Evolutionary conservation across 2,329 filamentous ascomycete species (phyloP), one percentile per base, ranked within the genome.

Genomic region (Calonectria pteridis): DNA sequence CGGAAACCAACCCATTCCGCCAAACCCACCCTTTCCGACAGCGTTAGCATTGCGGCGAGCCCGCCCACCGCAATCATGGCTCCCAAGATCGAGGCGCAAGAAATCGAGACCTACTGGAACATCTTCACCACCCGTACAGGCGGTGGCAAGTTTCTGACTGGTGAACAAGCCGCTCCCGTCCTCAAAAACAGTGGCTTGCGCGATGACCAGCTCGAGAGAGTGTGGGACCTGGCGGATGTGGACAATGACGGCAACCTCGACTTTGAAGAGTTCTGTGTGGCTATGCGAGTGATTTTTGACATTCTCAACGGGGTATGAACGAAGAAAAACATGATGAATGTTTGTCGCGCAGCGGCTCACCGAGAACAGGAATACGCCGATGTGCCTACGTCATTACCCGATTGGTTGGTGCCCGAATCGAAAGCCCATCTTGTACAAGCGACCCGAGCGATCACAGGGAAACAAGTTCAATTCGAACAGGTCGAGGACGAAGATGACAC

Each of bases 231-330:
- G 76, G 95, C 97, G 72, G 97, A 99, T 84, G 95, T 99, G 75
- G 97, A 99, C 86, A 96, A 96, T 80, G 97, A 99, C 87, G 97
- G 97, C 76, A 97, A 97, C 85, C 89, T 99, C 69, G 97, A 99
- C 86, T 99, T 99, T 87, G 97, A 99, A 87, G 97, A 99, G 89
- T 99, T 99, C 85, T 99, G 97, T 85, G 97, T 99, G 72, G 97
- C 96, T 49, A 99, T 99, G 97, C 92, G 97, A 82, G 88, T 99
- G 82, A 98, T 98, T 81, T 99, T 98, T 85, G 97, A 99, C 84
- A 88, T 98, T 77, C 93, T 99, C 80, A 99, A 99, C 82, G 97
- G 97, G 80, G 95, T 97, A 89, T 69, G 77, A 40, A 69, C 50
- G n/a, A 71, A 59, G 43, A 35, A 35, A 35, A 26, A 58, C 33